Evolutionary conservation across 495 filamentous ascomycete species (phyloP), one percentile per base, ranked within the genome.

Genomic region (Xylaria palmicola): DNA sequence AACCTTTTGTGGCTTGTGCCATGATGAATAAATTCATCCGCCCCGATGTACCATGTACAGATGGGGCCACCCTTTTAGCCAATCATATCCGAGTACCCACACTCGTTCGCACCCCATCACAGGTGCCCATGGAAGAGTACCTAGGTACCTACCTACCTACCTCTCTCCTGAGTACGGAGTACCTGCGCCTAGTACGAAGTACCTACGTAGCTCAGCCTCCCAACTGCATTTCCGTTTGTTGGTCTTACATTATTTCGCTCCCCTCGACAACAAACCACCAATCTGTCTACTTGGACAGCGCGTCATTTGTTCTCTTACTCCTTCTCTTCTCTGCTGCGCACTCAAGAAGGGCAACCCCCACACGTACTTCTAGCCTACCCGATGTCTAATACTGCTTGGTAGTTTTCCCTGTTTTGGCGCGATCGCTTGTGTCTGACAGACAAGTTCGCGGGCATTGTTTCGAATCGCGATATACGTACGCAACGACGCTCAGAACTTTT

Each of bases 351-450:
- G n/a, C n/a, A n/a, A n/a, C n/a, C n/a, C n/a, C n/a, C 12, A 20
- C 53, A 20, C 24, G 19, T 13, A 30, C 49, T 7, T 29, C 17
- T 22, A 13, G 37, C 30, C 49, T 52, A 24, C 32, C 32, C 13
- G 2, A 26, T 40, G 50, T 30, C 36, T 24, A 30, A 13, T 43
- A 41, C 26, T 27, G 4, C 4, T 41, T n/a, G 12, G 41, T 48
- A 22, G 24, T 30, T 8, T n/a, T 36, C 26, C n/a, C 27, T n/a
- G n/a, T 24, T 22, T 50, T 59, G 56, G 32, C 45, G 56, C 17
- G 36, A 45, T 59, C 56, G 49, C 47, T 48, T 44, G 56, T 58
- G 56, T 44, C 56, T 59, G 45, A 59, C 56, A 37, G 51, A 54
- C 51, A 37, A 36, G n/a, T 39, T 50, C 27, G 44, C 45, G 29